phyloP scores from a whole-genome alignment of 2,329 filamentous ascomycete genomes.

The Diplocarpon mali region DNA sequence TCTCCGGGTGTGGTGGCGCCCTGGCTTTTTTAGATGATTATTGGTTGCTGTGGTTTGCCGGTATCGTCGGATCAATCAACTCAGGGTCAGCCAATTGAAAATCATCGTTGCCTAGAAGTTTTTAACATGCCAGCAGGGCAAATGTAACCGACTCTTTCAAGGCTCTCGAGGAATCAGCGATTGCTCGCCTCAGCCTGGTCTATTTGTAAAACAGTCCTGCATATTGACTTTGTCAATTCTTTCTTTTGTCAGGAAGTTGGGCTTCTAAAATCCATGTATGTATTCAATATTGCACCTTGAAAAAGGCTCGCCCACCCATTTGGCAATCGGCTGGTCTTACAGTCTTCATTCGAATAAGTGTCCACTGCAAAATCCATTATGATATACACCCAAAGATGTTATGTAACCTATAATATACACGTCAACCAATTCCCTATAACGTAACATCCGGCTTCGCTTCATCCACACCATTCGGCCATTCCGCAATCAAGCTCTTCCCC shows the following conservation, averaged over 20 bases:
- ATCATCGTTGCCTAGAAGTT: too few relatives aligned
- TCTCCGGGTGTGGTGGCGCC: background rate
- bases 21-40: conserved; percentile 1
- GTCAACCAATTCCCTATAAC: background rate
- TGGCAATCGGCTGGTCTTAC: too few relatives aligned
- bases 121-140: too few relatives aligned
- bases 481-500: conserved; percentile 33
- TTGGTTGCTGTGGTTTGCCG: background rate
- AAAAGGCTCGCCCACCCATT: too few relatives aligned
- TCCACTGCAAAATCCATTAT: background rate
- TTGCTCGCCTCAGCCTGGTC: conserved; percentile 1
- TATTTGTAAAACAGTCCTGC: too few relatives aligned
- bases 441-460: background rate
- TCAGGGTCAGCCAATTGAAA: conserved; percentile 1
- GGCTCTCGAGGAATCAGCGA: conserved; percentile 4
- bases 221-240: too few relatives aligned
- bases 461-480: conserved; percentile 10
- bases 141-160: conserved; percentile 2
- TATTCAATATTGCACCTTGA: too few relatives aligned
- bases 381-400: conserved; percentile 2
- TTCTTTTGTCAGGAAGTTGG: too few relatives aligned
- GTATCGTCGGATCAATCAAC: conserved; percentile 2
- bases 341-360: too few relatives aligned
- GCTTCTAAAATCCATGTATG: too few relatives aligned
- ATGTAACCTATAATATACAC: conserved; percentile 1